A percentile compares a stretch with the other conserved stretches of the same genome.
These are phyloP conservation scores for Rhizophlyctis rosea DNA, from an alignment of 192 early-diverging fungal species.

Conservation along the genomic window DNA sequence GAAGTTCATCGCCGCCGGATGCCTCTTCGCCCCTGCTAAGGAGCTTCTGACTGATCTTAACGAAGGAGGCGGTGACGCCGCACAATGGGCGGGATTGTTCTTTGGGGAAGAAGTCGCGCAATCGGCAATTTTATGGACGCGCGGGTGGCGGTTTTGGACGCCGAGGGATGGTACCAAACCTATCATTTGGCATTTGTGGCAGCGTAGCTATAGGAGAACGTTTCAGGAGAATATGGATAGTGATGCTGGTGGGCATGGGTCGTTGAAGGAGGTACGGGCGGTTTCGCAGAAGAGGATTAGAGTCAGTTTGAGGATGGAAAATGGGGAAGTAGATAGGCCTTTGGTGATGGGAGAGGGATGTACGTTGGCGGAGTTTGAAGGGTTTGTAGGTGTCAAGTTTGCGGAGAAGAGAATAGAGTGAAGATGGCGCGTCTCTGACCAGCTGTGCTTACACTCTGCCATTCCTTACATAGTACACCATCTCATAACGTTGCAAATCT, in stretches of 20 bases:
- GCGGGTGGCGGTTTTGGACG: constrained; percentile 21
- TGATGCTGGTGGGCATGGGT: neutral
- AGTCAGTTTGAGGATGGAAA: no score
- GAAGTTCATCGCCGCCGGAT: no score
- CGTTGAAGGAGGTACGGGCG: neutral
- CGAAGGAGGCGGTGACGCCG: no score
- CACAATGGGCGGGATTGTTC: constrained; percentile 49
- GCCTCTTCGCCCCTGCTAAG: no score
- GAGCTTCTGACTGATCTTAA: no score
- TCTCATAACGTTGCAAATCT: no score
- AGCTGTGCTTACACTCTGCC: no score
- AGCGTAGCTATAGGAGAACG: constrained; percentile 17
- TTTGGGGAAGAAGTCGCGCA: constrained; percentile 37
- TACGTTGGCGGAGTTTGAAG: neutral
- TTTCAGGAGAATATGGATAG: constrained; percentile 20
- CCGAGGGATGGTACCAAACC: constrained; percentile 10
- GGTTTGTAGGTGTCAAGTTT: neutral
- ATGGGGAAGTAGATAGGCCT: no score
- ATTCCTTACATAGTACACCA: no score
- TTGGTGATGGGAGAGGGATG: neutral
- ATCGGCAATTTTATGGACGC: constrained; percentile 12
- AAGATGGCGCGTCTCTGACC: no score
- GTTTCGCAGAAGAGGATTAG: no score
- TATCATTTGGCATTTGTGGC: constrained; percentile 25
- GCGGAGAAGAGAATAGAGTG: neutral